Evolutionary conservation across 331 rosid species (phyloP).

Genomic region (Acacia pycnantha): DNA sequence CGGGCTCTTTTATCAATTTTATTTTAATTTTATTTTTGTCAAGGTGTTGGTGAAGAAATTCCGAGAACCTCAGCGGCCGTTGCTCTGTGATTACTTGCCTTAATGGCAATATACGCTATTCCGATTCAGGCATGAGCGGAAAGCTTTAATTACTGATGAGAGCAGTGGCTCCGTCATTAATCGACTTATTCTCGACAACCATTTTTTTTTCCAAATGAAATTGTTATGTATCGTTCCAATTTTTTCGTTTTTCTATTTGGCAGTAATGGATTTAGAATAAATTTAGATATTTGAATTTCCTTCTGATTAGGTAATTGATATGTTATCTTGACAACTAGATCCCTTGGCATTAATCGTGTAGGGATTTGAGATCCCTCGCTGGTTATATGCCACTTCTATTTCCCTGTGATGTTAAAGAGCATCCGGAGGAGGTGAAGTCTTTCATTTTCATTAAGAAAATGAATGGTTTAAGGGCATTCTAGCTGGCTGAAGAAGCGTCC

Average conservation of each 20-base stretch:
- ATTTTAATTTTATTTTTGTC: fast-evolving
- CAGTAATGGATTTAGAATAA: constrained; percentile 51
- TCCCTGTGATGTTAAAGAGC: too few relatives aligned
- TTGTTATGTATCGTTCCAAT: background rate
- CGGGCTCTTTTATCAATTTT: background rate
- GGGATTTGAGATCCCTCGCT: too few relatives aligned
- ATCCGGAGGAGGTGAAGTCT: too few relatives aligned
- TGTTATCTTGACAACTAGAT: too few relatives aligned
- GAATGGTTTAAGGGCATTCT: too few relatives aligned
- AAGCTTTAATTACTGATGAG: constrained; percentile 37
- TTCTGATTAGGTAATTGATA: too few relatives aligned
- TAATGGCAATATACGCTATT: constrained; percentile 75
- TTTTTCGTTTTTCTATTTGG: background rate
- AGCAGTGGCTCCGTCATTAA: background rate
- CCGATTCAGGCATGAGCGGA: constrained; percentile 46
- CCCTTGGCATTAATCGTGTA: too few relatives aligned
- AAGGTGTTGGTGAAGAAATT: background rate
- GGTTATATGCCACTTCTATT: too few relatives aligned
- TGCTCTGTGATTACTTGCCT: constrained; percentile 76
- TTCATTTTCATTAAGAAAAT: too few relatives aligned
- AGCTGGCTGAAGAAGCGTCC: too few relatives aligned
- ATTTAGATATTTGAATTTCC: constrained; percentile 69
- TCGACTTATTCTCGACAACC: background rate
- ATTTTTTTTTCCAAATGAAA: background rate
- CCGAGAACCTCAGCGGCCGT: background rate